A percentile compares a stretch with the other conserved stretches of the same genome.
phyloP scores from a whole-genome alignment of 2,329 filamentous ascomycete species.

The Phyllosticta ampelicida region DNA sequence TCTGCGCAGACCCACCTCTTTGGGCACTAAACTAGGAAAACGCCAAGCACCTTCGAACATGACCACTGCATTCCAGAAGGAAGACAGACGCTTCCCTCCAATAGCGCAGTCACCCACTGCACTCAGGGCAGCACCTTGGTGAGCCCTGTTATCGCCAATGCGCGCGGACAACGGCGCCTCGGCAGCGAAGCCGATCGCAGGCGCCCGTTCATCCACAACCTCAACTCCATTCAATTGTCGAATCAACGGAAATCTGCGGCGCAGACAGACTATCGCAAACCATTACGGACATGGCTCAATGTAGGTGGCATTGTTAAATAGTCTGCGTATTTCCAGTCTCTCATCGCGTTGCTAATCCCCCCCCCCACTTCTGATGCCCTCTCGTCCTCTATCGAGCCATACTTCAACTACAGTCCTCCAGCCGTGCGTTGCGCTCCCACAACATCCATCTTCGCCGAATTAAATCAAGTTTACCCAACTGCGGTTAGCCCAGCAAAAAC shows the following conservation, averaged over 20 bases:
- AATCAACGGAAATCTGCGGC: not conserved
- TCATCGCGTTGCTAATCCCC: not conserved
- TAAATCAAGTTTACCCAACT: not conserved
- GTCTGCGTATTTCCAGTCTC: not conserved
- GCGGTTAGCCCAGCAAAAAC: not conserved
- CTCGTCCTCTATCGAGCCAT: not conserved
- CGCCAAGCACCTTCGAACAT: not conserved
- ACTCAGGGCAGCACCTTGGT: not conserved
- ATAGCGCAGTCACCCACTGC: too few species aligned
- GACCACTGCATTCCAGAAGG: not conserved
- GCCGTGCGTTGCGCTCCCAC: not conserved
- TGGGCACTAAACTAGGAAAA: not conserved
- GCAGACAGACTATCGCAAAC: not conserved
- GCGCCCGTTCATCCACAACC: not conserved
- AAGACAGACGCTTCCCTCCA: too few species aligned
- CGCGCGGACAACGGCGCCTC: not conserved
- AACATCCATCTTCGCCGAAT: not conserved
- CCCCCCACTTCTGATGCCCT: not conserved
- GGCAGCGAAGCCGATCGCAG: not conserved
- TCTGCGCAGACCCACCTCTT: not conserved
- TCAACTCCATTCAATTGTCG: not conserved
- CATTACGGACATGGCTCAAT: not conserved
- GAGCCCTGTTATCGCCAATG: not conserved
- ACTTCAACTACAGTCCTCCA: not conserved
- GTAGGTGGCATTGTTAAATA: not conserved